Base-by-base conservation (phyloP, 768 basidiomycete species). In the Xerocomellus dryophilus region DNA sequence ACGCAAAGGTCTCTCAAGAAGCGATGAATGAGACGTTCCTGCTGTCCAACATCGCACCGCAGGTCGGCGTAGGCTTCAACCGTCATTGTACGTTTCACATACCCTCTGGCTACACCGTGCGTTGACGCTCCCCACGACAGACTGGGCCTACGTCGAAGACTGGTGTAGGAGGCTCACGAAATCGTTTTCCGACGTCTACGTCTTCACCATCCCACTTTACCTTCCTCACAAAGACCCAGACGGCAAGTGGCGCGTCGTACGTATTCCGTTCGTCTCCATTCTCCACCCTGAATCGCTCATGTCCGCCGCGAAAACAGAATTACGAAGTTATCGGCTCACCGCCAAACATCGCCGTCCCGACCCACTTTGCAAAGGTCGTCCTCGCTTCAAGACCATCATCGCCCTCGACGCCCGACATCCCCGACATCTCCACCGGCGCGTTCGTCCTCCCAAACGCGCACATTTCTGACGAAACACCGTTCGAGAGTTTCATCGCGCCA, bases 11-110 rank as follows among this genome's bases (percentile, higher is more conserved):
- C 31, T 93, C 90, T 15, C 93, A 95, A 79, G 80, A 81, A 51
- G 96, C 96, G 10, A 98, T 98, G 96, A 71, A 98, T 67, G 94
- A 99, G 73, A 99, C 96, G 0, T 99, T 99, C 71, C 74, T 92
- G 34, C 73, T 99, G 42, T 86, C 92, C 0, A 99, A 99, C 65
- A 97, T 99, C 48, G 96, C 97, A 5, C 97, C 97, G 40, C 97
- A 99, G 78, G 93, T 99, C 23, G 97, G 97, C 2, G 91, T 83
- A 38, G 97, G 96, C 0, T 99, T 98, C 78, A 99, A 98, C 66
- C 79, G 97, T 50, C 94, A 98, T 66, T 99, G 95, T 94, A 62
- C 56, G 61, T 41, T 38, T 40, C 45, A 11, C 14, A 17, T 6
- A 0, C 31, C n/a, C 14, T 25, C n/a, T 3, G 18, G 25, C 20